These are phyloP conservation scores for Rauvolfia tetraphylla DNA, from an alignment of 257 asterid species.

Conservation along the genomic window DNA sequence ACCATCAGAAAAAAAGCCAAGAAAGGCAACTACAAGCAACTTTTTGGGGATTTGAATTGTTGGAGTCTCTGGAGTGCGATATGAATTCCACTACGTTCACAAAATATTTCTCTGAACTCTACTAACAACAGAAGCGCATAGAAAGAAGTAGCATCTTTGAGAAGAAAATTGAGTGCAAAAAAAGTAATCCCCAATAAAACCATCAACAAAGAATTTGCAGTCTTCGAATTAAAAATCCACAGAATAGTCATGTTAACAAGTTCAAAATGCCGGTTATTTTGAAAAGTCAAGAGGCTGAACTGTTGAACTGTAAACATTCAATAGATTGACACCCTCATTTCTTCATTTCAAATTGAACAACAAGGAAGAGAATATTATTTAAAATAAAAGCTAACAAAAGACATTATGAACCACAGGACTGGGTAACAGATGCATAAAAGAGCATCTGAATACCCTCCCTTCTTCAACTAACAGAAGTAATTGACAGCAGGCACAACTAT, in stretches of 20 bases:
- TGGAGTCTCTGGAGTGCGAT: neutral
- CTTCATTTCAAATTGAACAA: neutral
- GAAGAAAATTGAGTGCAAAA: neutral
- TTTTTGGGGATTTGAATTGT: neutral
- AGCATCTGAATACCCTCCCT: neutral
- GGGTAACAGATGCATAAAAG: neutral
- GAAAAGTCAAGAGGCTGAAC: slow-evolving; percentile 10
- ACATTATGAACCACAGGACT: neutral
- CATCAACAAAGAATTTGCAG: neutral
- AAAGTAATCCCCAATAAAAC: neutral
- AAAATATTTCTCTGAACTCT: neutral
- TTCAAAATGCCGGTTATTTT: slow-evolving; percentile 1
- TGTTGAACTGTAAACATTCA: neutral
- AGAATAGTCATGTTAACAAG: neutral
- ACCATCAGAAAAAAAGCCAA: too few species aligned
- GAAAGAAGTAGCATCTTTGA: neutral
- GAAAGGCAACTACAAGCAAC: neutral
- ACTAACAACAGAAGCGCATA: neutral
- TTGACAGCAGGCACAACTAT: neutral
- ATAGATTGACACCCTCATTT: neutral
- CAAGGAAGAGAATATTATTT: neutral
- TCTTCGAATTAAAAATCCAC: neutral
- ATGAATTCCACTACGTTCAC: neutral
- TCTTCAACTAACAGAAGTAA: neutral
- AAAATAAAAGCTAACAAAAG: neutral